Conservation (phyloP, 352 stramenopile species). For the Globisporangium cystogenes region DNA sequence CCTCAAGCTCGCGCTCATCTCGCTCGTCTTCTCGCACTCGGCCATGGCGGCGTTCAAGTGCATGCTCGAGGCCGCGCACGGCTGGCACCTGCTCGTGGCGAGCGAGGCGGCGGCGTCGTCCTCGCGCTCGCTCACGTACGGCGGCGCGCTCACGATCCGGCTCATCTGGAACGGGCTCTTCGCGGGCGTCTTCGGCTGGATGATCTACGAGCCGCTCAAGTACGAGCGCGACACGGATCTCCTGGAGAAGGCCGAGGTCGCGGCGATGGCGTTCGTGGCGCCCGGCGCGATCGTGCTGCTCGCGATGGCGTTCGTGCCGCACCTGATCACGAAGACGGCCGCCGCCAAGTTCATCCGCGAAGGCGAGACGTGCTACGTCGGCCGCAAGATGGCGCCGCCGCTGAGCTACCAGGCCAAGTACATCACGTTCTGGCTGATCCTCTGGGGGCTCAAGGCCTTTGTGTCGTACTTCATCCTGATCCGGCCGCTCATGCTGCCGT, state of each 20-base stretch:
- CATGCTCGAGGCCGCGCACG: constrained; percentile 48
- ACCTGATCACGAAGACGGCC: constrained; percentile 44
- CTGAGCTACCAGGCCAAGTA: constrained; percentile 55
- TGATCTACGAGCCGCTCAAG: constrained; percentile 52
- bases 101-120: constrained; percentile 34
- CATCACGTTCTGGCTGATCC: constrained; percentile 55
- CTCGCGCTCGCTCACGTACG: constrained; percentile 56
- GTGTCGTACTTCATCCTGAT: constrained; percentile 71
- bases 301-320: constrained; percentile 34
- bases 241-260: constrained; percentile 29
- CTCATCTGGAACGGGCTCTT: constrained; percentile 66
- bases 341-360: constrained; percentile 68
- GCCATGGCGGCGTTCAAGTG: constrained; percentile 51
- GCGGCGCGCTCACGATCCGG: constrained; percentile 43
- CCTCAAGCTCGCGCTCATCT: constrained; percentile 59
- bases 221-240: constrained; percentile 28
- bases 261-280: constrained; percentile 30
- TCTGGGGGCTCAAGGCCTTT: constrained; percentile 56
- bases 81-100: constrained; percentile 50
- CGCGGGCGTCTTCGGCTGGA: constrained; percentile 45
- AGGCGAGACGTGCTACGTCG: constrained; percentile 58
- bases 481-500: constrained; percentile 55
- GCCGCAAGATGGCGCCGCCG: constrained; percentile 63
- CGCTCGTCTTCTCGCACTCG: constrained; percentile 40
- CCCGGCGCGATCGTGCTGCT: constrained; percentile 38